phyloP scores from a whole-genome alignment of 495 filamentous ascomycete species.

The Podospora appendiculata region DNA sequence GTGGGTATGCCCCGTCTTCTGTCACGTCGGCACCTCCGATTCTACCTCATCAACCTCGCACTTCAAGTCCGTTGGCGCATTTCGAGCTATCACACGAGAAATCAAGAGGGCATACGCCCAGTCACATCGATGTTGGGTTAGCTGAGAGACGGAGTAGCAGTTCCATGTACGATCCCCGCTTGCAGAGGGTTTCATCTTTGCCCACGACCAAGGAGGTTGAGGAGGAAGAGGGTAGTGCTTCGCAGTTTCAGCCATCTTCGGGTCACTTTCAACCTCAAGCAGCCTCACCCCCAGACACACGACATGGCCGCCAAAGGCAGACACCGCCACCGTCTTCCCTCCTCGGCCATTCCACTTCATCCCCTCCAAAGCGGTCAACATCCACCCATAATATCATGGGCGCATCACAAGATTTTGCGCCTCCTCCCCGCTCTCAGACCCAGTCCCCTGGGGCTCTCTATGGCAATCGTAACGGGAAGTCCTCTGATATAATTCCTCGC shows the following conservation, averaged over 20 bases:
- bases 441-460: constrained; percentile 67
- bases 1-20: constrained; percentile 32
- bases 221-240: constrained; percentile 33
- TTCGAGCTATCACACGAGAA: constrained; percentile 42
- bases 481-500: constrained; percentile 49
- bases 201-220: constrained; percentile 48
- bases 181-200: constrained; percentile 38
- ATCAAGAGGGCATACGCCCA: constrained; percentile 20
- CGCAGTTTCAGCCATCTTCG: constrained; percentile 16
- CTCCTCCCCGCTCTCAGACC: constrained; percentile 72
- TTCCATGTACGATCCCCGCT: constrained; percentile 37
- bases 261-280: constrained; percentile 7
- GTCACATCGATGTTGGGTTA: constrained; percentile 24
- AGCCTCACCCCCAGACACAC: constrained; percentile 21
- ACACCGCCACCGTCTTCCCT: constrained; percentile 40
- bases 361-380: constrained; percentile 46
- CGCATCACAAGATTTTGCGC: constrained; percentile 34
- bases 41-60: constrained; percentile 72
- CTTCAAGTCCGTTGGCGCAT: constrained; percentile 77
- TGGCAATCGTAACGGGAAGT: constrained; percentile 37
- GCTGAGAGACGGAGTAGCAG: constrained; percentile 37
- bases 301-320: constrained; percentile 19
- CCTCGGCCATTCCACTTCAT: constrained; percentile 28
- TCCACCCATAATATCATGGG: constrained; percentile 35
- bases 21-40: constrained; percentile 33